Conservation (phyloP, 257 asterid species). For the Anisodus acutangulus region DNA sequence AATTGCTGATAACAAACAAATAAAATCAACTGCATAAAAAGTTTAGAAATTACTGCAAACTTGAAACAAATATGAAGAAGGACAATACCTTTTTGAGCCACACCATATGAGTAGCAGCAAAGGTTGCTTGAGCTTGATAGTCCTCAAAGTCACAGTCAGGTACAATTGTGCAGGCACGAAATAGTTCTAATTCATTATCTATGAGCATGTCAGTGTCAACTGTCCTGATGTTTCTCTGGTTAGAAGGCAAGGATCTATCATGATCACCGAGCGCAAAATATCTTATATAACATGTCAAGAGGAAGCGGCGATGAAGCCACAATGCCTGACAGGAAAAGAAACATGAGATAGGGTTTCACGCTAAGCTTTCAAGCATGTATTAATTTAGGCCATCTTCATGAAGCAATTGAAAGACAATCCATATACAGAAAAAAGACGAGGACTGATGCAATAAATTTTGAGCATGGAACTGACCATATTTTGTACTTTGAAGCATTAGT, state of each 20-base stretch:
- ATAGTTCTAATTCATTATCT: slow-evolving; percentile 56
- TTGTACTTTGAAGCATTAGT: background rate
- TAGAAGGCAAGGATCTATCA: slow-evolving; percentile 31
- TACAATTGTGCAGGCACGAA: slow-evolving; percentile 54
- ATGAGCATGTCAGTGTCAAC: slow-evolving; percentile 42
- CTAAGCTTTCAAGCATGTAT: background rate
- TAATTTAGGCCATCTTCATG: background rate
- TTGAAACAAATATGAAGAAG: background rate
- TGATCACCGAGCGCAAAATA: slow-evolving; percentile 41
- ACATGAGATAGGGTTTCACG: background rate
- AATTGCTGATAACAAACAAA: slow-evolving; percentile 53
- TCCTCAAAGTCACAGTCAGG: slow-evolving; percentile 74
- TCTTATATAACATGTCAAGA: slow-evolving; percentile 68
- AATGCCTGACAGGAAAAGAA: slow-evolving; percentile 55
- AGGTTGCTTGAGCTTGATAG: slow-evolving; percentile 74
- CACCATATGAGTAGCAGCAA: slow-evolving; percentile 69
- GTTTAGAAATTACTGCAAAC: background rate
- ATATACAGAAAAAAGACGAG: background rate
- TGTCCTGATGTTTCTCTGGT: slow-evolving; percentile 28
- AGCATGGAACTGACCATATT: background rate
- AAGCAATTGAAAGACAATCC: background rate
- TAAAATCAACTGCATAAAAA: background rate
- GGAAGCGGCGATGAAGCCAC: slow-evolving; percentile 98
- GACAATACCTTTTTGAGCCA: slow-evolving; percentile 78
- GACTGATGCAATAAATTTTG: slow-evolving; percentile 9